Conservation (phyloP, 1,284 basidiomycete genomes). For the Porogramme epimiltina region DNA sequence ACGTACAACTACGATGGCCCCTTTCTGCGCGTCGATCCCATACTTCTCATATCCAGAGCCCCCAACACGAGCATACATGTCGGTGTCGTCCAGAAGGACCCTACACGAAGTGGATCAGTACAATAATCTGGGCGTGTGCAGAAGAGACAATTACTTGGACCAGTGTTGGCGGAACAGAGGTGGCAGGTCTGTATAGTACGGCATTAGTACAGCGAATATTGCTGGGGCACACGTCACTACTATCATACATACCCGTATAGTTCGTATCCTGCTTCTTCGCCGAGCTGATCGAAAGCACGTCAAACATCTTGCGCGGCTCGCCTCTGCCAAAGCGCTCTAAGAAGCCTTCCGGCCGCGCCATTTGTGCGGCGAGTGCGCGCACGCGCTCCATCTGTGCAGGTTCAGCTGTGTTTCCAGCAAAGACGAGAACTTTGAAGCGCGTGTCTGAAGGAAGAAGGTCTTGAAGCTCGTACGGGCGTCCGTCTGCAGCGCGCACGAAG, state of each 20-base stretch:
- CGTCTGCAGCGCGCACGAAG: constrained; percentile 66
- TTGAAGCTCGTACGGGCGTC: constrained; percentile 65
- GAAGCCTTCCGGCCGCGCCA: constrained; percentile 40
- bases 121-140: no score
- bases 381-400: constrained; percentile 42
- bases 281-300: constrained; percentile 52
- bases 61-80: constrained; percentile 35
- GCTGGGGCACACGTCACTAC: no score
- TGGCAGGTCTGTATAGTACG: constrained; percentile 41
- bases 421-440: constrained; percentile 74
- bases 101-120: constrained; percentile 19
- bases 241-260: constrained; percentile 36
- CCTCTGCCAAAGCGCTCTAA: constrained; percentile 33
- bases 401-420: constrained; percentile 57
- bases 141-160: constrained; percentile 51
- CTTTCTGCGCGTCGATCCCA: constrained; percentile 51
- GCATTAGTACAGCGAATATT: no score
- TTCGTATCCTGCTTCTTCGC: constrained; percentile 47
- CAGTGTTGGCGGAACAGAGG: constrained; percentile 58
- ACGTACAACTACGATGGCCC: constrained; percentile 67
- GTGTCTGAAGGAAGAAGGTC: constrained; percentile 68
- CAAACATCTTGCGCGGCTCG: constrained; percentile 40
- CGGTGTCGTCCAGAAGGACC: constrained; percentile 38
- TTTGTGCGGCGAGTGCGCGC: constrained; percentile 43
- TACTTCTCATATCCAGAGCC: constrained; percentile 48